A percentile compares a stretch with the other conserved stretches of the same genome.
Evolutionary conservation across 169 alveolate genomes (phyloP).

Genomic region (Eimeria zaria): DNA sequence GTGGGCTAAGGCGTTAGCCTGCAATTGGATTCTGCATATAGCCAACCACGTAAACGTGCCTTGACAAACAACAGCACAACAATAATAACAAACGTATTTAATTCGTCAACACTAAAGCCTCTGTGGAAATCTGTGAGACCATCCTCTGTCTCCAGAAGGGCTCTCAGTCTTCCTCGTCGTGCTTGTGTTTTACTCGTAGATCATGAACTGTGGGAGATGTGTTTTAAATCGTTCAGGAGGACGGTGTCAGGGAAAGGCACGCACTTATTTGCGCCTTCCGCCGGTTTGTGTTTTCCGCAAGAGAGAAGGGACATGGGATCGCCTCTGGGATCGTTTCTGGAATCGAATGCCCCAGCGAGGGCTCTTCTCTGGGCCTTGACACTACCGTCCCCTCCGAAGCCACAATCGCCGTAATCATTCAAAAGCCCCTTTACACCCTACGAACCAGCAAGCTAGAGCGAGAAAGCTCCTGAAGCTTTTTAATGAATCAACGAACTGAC

Average conservation of each 20-base stretch:
- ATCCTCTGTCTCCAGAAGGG: not conserved
- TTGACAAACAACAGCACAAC: not conserved
- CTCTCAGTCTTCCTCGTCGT: not conserved
- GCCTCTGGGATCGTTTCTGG: not conserved
- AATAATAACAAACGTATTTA: not conserved
- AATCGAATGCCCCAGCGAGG: constrained; percentile 22
- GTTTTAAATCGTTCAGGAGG: not conserved
- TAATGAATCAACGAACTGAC: not conserved
- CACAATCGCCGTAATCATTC: constrained; percentile 17
- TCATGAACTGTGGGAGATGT: not conserved
- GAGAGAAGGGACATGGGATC: constrained; percentile 7
- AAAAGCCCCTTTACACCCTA: not conserved
- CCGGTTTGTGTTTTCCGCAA: constrained; percentile 7
- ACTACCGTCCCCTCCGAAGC: constrained; percentile 64
- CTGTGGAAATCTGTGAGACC: not conserved
- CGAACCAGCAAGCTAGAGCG: not conserved
- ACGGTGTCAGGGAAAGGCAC: constrained; percentile 56
- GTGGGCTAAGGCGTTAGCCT: constrained; percentile 52
- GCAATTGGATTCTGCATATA: constrained; percentile 59
- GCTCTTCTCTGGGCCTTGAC: constrained; percentile 10
- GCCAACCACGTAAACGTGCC: constrained; percentile 22
- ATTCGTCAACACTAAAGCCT: not conserved
- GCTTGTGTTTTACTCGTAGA: not conserved
- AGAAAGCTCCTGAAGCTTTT: not conserved
- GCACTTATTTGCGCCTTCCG: constrained; percentile 58